These are phyloP conservation scores for Ganoderma meredithae DNA, from an alignment of 1,284 basidiomycete genomes.

Conservation along the genomic window DNA sequence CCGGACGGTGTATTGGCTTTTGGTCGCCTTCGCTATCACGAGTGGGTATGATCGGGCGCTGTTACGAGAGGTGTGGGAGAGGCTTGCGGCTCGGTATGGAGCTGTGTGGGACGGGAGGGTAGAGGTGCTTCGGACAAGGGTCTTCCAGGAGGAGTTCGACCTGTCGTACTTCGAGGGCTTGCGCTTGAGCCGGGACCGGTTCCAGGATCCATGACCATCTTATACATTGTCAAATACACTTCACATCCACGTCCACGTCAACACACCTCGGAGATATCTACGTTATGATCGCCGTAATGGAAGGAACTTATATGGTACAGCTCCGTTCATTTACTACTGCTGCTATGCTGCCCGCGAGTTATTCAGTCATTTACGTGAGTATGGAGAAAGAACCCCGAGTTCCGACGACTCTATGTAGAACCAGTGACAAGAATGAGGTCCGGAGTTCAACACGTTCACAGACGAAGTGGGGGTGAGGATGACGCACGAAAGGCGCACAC, in stretches of 20 bases:
- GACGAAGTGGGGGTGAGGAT: not conserved
- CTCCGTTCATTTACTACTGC: slow-evolving; percentile 14
- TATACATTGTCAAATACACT: slow-evolving; percentile 18
- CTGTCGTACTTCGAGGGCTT: slow-evolving; percentile 24
- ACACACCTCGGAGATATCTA: slow-evolving; percentile 8
- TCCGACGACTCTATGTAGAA: slow-evolving; percentile 3
- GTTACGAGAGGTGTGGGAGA: slow-evolving; percentile 61
- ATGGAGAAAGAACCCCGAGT: slow-evolving; percentile 8
- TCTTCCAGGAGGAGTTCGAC: slow-evolving; percentile 33
- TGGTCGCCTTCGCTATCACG: slow-evolving; percentile 66
- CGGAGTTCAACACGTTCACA: slow-evolving; percentile 8
- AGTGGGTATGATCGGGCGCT: slow-evolving; percentile 55
- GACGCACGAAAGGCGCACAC: not conserved
- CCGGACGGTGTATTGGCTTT: slow-evolving; percentile 66
- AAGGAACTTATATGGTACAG: slow-evolving; percentile 17
- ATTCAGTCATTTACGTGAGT: slow-evolving; percentile 6
- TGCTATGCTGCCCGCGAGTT: slow-evolving; percentile 3
- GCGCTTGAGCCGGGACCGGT: slow-evolving; percentile 16
- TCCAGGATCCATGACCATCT: slow-evolving; percentile 8
- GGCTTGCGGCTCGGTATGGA: slow-evolving; percentile 60
- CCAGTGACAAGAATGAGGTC: not conserved
- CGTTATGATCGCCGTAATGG: slow-evolving; percentile 16
- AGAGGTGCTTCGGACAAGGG: slow-evolving; percentile 37
- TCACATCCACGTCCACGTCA: not conserved
- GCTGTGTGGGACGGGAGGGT: slow-evolving; percentile 59